Conservation (phyloP, 495 filamentous ascomycete species). For the Apodospora peruviana region DNA sequence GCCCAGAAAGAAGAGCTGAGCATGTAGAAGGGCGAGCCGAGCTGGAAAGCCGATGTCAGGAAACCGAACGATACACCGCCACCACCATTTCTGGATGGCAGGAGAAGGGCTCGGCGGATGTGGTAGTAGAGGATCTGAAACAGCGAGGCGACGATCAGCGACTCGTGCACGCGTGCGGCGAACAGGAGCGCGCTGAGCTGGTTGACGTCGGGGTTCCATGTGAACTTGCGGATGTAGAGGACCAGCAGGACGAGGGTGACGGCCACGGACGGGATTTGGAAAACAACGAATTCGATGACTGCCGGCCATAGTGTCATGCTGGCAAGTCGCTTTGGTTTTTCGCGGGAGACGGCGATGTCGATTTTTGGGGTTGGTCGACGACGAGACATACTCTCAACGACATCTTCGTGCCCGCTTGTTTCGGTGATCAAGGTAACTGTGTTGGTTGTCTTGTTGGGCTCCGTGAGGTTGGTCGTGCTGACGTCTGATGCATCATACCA, state of each 20-base stretch:
- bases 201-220: background rate
- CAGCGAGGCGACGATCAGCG: background rate
- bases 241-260: background rate
- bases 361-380: no score
- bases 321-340: background rate
- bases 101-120: background rate
- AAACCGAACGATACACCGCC: background rate
- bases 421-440: no score
- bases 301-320: background rate
- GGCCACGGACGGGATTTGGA: background rate
- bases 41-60: background rate
- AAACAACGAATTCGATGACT: background rate
- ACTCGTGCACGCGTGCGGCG: background rate
- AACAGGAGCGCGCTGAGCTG: background rate
- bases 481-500: no score
- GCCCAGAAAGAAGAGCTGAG: background rate
- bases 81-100: no score
- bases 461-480: no score
- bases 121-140: background rate
- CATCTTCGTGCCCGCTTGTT: no score
- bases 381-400: no score
- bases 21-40: constrained; percentile 1
- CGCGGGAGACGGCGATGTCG: no score
- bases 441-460: no score
- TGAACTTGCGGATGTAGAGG: background rate